Conservation (phyloP, 2,329 filamentous ascomycete genomes). For the Cladophialophora immunda region DNA sequence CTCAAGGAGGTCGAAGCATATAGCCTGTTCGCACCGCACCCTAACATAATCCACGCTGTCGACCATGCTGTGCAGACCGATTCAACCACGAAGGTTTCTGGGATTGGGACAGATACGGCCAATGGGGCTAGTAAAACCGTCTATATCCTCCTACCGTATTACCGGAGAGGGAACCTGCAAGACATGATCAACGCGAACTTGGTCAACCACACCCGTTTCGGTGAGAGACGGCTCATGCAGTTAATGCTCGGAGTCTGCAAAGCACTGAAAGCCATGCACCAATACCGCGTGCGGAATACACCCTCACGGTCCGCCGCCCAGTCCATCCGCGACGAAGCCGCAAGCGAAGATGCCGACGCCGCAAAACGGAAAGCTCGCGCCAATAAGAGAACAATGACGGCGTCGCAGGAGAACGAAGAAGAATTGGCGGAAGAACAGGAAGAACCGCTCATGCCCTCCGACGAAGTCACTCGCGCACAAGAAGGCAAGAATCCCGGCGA, state of each 20-base stretch:
- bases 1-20: conserved; percentile 98
- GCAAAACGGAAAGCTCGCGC: conserved; percentile 48
- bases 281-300: conserved; percentile 72
- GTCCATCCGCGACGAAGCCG: conserved; percentile 63
- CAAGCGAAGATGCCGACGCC: conserved; percentile 60
- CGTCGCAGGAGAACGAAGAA: conserved; percentile 59
- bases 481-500: conserved; percentile 74
- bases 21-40: conserved; percentile 81
- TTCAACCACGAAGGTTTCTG: conserved; percentile 62
- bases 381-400: conserved; percentile 54
- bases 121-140: conserved; percentile 83
- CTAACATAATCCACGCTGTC: conserved; percentile 85
- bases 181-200: conserved; percentile 99
- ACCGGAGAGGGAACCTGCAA: conserved; percentile 91
- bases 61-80: conserved; percentile 85
- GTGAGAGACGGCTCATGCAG: conserved; percentile 85
- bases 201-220: conserved; percentile 91
- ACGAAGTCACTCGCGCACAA: conserved; percentile 73
- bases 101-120: conserved; percentile 58
- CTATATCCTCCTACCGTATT: conserved; percentile 96
- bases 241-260: conserved; percentile 92
- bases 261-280: conserved; percentile 89
- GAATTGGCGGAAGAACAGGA: conserved; percentile 79
- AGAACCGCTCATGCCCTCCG: conserved; percentile 74
- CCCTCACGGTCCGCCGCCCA: conserved; percentile 59